A percentile compares a stretch with the other conserved stretches of the same genome.
Evolutionary conservation across 257 asterid genomes (phyloP).

Genomic region (Fraxinus pennsylvanica): DNA sequence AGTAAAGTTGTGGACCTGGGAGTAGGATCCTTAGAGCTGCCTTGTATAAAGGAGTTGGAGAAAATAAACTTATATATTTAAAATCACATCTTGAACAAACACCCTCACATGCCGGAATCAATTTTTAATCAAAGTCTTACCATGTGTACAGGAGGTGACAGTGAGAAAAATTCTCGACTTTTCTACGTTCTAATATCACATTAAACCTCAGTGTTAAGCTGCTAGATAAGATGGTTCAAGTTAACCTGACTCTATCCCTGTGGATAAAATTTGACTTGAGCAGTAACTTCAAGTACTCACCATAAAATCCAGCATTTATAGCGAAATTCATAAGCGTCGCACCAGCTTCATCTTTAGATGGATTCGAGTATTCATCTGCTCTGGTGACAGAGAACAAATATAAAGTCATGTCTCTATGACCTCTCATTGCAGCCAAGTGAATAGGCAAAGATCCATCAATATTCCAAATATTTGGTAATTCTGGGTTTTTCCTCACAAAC

Average conservation of each 20-base stretch:
- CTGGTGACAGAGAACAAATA: constrained; percentile 25
- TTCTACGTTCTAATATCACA: no score
- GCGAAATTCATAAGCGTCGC: constrained; percentile 23
- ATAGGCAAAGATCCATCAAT: constrained; percentile 26
- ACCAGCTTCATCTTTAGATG: constrained; percentile 25
- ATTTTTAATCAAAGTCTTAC: no score
- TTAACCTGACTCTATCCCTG: background rate
- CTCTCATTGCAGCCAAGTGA: constrained; percentile 30
- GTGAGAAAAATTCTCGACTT: no score
- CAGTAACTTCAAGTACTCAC: background rate
- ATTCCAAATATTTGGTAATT: constrained; percentile 28
- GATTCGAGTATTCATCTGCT: constrained; percentile 18
- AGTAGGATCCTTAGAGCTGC: no score
- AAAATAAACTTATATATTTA: no score
- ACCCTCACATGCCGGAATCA: no score
- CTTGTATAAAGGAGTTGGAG: no score
- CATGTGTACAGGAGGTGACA: no score
- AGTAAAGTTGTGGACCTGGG: no score
- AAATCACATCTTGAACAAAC: no score
- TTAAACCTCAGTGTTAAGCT: no score
- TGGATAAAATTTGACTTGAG: background rate
- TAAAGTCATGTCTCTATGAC: constrained; percentile 31
- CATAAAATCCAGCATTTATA: constrained; percentile 25
- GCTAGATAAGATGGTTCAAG: background rate
- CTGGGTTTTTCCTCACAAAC: constrained; percentile 21